Base-by-base conservation (phyloP, 805 yeast genomes). In the Candida orba region DNA sequence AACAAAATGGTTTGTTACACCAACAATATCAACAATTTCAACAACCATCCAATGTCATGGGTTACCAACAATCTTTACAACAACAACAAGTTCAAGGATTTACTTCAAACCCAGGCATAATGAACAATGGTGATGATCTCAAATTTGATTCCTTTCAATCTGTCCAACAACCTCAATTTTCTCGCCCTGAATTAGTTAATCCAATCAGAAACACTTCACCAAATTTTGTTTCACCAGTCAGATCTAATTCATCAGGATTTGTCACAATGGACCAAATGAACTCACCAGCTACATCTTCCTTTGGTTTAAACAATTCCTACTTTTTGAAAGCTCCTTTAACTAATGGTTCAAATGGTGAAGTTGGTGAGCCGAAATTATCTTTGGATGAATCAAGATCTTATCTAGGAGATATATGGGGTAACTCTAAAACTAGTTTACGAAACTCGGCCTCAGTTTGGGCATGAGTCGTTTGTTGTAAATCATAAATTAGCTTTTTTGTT, bases 391-490 rank as follows among this genome's bases (percentile, higher is more conserved):
- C 53, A 3, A 34, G 40, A 5, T 23, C 47, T 18, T 57, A 57
- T 42, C 33, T 56, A 33, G 55, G 55, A 34, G 60, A 56, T 29
- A 53, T 57, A 30, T 57, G 62, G 62, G 58, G 57, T 2, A 48
- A 43, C 31, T 47, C 56, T 1, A 53, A 51, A 33, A 29, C 38
- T 27, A 39, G 50, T 10, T 36, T 50, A 27, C 52, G 54, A 42
- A 49, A 39, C 36, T 53, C 59, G 10, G 34, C 57, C 2, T 57
- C 62, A 9, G 61, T 58, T 22, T 58, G 62, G 62, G 62, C 60
- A 3, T 57, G 44, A 49, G 15, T 20, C n/a, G 14, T 24, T 39
- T 34, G n/a, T 29, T 9, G 15, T 7, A 5, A 20, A 20, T 20
- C 5, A 20, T 20, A 20, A 20, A 20, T 20, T 5, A 20, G 22